A percentile compares a stretch with the other conserved stretches of the same genome.
These are phyloP conservation scores for Coprinopsis strossmayeri DNA, from an alignment of 768 basidiomycete genomes.

Conservation along the genomic window DNA sequence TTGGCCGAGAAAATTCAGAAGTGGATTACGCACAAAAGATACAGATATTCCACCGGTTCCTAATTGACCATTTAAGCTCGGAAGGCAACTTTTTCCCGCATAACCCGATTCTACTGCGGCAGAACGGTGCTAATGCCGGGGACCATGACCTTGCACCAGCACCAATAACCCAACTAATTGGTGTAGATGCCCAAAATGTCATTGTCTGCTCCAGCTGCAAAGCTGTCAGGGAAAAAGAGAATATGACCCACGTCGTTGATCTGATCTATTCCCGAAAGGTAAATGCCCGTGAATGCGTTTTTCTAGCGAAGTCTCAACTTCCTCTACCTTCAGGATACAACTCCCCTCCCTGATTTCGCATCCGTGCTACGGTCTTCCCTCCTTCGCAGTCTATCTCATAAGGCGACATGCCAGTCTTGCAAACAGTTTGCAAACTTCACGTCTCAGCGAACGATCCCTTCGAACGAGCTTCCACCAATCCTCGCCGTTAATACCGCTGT, in stretches of 20 bases:
- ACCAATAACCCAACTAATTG: conserved; percentile 81
- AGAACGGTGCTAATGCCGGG: conserved; percentile 17
- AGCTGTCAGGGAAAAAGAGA: conserved; percentile 63
- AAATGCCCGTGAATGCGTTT: no score
- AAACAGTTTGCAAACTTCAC: conserved; percentile 71
- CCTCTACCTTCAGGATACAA: conserved; percentile 10
- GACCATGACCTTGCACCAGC: conserved; percentile 38
- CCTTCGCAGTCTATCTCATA: conserved; percentile 76
- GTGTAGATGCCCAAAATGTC: conserved; percentile 70
- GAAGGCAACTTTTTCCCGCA: conserved; percentile 63
- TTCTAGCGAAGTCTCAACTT: no score
- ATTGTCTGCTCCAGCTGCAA: conserved; percentile 75
- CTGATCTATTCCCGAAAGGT: conserved; percentile 85
- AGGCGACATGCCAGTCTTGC: conserved; percentile 81
- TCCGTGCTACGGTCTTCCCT: conserved; percentile 71
- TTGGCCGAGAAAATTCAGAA: conserved; percentile 66
- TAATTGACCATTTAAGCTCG: conserved; percentile 74
- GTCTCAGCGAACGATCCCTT: conserved; percentile 58
- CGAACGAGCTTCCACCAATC: conserved; percentile 70
- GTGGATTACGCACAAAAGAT: conserved; percentile 85
- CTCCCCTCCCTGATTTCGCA: conserved; percentile 43
- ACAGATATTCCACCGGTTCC: conserved; percentile 91
- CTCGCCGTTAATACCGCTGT: conserved; percentile 83
- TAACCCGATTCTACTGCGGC: conserved; percentile 51
- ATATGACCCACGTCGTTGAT: conserved; percentile 79